phyloP scores from a whole-genome alignment of 768 basidiomycete genomes.

The Clitopilus passeckerianus region DNA sequence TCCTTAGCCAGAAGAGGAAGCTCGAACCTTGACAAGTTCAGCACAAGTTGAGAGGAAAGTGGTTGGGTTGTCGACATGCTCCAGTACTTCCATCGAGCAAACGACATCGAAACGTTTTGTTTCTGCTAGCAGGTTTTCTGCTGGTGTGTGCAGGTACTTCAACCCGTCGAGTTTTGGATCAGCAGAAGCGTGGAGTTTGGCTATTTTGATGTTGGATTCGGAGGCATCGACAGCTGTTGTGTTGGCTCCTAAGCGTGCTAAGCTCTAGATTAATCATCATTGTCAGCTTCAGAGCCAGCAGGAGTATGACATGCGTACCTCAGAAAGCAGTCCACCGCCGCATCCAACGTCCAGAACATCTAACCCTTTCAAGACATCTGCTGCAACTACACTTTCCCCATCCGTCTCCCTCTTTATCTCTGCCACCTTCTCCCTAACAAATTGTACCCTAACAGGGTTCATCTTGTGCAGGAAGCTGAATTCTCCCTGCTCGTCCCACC shows the following conservation, averaged over 20 bases:
- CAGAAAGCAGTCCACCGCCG: conserved; percentile 90
- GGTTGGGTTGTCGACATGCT: conserved; percentile 92
- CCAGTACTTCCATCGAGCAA: conserved; percentile 96
- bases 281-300: conserved; percentile 2
- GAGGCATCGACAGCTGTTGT: conserved; percentile 94
- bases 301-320: conserved; percentile 65
- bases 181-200: conserved; percentile 71
- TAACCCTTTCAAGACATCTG: conserved; percentile 50
- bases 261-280: conserved; percentile 44
- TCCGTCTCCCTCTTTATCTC: conserved; percentile 57
- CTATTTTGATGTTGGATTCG: conserved; percentile 79
- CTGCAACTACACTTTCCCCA: conserved; percentile 25
- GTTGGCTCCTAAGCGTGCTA: conserved; percentile 83
- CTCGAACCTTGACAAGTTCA: conserved; percentile 76
- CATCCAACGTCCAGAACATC: conserved; percentile 90
- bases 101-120: conserved; percentile 81
- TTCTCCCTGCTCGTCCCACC: conserved; percentile 64
- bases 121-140: conserved; percentile 67
- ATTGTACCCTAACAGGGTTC: conserved; percentile 88
- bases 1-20: neutral
- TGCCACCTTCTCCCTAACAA: conserved; percentile 71
- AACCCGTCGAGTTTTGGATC: conserved; percentile 57
- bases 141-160: conserved; percentile 67
- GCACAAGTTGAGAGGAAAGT: conserved; percentile 80
- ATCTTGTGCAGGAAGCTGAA: conserved; percentile 86